Evolutionary conservation across 192 early-diverging fungal species (phyloP).

Genomic region (Podila minutissima): DNA sequence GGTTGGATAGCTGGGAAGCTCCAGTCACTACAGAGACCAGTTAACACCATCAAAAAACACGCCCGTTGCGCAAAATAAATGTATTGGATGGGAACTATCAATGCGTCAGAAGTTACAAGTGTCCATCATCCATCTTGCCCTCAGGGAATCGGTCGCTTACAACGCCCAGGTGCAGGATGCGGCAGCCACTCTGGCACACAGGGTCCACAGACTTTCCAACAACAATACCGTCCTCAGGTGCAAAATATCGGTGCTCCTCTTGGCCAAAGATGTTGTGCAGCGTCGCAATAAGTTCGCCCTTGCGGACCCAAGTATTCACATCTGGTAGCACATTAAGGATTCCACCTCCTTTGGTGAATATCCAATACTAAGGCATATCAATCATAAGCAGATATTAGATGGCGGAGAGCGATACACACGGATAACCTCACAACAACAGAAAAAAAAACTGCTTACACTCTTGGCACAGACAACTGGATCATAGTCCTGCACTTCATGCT

Average conservation of each 20-base stretch:
- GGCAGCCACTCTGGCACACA: conserved; percentile 87
- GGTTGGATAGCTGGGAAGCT: conserved; percentile 39
- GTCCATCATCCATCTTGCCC: conserved; percentile 67
- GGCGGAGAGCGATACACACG: background rate
- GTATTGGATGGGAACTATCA: too few species aligned
- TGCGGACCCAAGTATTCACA: conserved; percentile 83
- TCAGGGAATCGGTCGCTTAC: conserved; percentile 63
- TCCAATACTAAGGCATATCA: conserved; percentile 64
- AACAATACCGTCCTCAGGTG: conserved; percentile 82
- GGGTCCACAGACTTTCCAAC: conserved; percentile 88
- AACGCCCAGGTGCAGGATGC: conserved; percentile 88
- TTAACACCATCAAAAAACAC: too few species aligned
- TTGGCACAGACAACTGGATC: conserved; percentile 71
- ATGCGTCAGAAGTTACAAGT: conserved; percentile 44
- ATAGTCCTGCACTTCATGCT: conserved; percentile 61
- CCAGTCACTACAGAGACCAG: too few species aligned
- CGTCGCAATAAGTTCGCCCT: conserved; percentile 86
- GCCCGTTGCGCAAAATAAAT: background rate
- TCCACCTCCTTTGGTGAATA: conserved; percentile 88
- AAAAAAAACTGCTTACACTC: conserved; percentile 50
- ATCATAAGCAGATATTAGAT: too few species aligned
- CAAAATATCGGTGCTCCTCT: conserved; percentile 85
- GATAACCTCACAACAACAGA: background rate
- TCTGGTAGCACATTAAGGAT: conserved; percentile 86
- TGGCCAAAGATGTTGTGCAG: conserved; percentile 92